A percentile compares a stretch with the other conserved stretches of the same genome.
These are phyloP conservation scores for Fusarium luffae DNA, from an alignment of 2,329 filamentous ascomycete species.

Conservation along the genomic window DNA sequence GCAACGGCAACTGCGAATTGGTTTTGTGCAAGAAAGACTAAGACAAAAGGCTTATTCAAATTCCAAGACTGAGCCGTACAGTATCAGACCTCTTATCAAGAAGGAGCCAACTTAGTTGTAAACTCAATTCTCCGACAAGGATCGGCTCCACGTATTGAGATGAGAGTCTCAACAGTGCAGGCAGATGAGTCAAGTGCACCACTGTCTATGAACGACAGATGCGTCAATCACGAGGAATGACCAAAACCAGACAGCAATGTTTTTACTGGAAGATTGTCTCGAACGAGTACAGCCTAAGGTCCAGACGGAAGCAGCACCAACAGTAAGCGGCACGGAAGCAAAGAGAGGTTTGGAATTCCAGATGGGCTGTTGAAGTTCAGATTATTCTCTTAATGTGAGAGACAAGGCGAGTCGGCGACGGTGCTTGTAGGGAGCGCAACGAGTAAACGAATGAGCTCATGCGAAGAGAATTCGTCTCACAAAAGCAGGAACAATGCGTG, in stretches of 20 bases:
- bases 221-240: not conserved
- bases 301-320: constrained; percentile 15
- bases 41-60: not conserved
- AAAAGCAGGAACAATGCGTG: not conserved
- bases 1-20: not conserved
- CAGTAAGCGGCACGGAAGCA: not conserved
- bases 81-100: not conserved
- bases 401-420: not conserved
- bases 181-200: constrained; percentile 21
- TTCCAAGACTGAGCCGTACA: not conserved
- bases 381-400: not conserved
- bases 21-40: not conserved
- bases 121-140: constrained; percentile 21
- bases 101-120: not conserved
- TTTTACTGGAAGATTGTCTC: constrained; percentile 1
- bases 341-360: constrained; percentile 8
- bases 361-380: not conserved
- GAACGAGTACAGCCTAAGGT: constrained; percentile 4
- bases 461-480: not conserved
- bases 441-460: not conserved
- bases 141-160: constrained; percentile 16
- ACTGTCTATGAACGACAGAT: constrained; percentile 8
- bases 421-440: not conserved
- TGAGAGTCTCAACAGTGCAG: constrained; percentile 17
- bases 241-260: not conserved